phyloP scores from a whole-genome alignment of 2,329 filamentous ascomycete genomes.

The Xylariaceae sp. region DNA sequence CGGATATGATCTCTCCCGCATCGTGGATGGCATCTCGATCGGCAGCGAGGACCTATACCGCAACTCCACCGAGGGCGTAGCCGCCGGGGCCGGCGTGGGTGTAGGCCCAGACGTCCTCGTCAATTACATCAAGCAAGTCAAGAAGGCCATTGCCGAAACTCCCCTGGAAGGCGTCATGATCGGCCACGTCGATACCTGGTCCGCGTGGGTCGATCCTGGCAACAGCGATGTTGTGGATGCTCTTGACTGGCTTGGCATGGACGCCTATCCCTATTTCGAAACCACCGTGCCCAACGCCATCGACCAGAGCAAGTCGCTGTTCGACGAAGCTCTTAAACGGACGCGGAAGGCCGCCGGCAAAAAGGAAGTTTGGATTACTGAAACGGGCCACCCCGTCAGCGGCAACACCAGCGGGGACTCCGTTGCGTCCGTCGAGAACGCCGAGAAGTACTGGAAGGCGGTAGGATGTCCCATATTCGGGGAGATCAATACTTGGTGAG shows the following conservation, averaged over 20 bases:
- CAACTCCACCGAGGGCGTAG: conserved; percentile 64
- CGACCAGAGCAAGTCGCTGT: conserved; percentile 59
- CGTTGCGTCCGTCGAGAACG: conserved; percentile 61
- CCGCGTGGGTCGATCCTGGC: conserved; percentile 66
- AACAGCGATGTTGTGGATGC: conserved; percentile 67
- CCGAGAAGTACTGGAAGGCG: conserved; percentile 74
- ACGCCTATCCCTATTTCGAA: conserved; percentile 84
- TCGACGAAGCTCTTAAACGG: conserved; percentile 60
- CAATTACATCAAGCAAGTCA: conserved; percentile 66
- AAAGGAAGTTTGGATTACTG: conserved; percentile 80
- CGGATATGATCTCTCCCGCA: conserved; percentile 58
- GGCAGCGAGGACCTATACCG: conserved; percentile 86
- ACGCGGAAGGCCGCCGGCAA: conserved; percentile 56
- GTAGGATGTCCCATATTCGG: conserved; percentile 70
- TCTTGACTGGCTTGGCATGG: conserved; percentile 76
- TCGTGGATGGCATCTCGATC: conserved; percentile 78
- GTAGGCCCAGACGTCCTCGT: conserved; percentile 58
- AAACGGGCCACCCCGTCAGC: conserved; percentile 81
- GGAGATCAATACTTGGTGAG: conserved; percentile 61
- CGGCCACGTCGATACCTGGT: conserved; percentile 91
- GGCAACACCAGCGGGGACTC: conserved; percentile 60
- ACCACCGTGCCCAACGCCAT: conserved; percentile 63
- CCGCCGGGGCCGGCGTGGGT: conserved; percentile 59
- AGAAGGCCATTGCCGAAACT: conserved; percentile 60
- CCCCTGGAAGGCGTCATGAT: conserved; percentile 54